Percentiles rank a stretch among this genome's conserved stretches.
Evolutionary conservation across 108 stramenopile species (phyloP).

Genomic region (Seminavis robusta): DNA sequence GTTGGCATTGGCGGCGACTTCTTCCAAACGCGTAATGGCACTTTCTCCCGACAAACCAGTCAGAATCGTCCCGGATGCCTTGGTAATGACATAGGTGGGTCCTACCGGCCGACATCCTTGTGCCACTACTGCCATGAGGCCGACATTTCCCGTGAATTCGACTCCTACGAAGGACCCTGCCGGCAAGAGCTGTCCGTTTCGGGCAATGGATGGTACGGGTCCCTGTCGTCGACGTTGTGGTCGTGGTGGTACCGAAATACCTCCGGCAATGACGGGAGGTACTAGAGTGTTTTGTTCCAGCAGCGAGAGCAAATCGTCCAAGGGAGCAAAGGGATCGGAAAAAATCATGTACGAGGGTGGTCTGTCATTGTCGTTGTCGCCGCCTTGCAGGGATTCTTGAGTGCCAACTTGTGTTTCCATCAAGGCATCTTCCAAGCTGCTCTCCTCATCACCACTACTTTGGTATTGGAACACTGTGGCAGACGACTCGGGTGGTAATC

Average conservation of each 20-base stretch:
- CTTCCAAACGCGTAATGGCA: neutral
- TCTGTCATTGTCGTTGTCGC: neutral
- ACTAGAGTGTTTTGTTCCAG: too few relatives aligned
- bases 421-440: neutral
- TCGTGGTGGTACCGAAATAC: slow-evolving; percentile 19
- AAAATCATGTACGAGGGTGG: slow-evolving; percentile 9
- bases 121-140: slow-evolving; percentile 18
- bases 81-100: slow-evolving; percentile 12
- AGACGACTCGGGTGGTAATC: neutral
- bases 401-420: neutral
- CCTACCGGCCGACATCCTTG: slow-evolving; percentile 31
- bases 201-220: slow-evolving; percentile 15
- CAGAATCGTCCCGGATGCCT: neutral
- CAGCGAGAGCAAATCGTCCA: neutral
- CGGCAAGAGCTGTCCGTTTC: slow-evolving; percentile 6
- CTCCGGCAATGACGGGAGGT: slow-evolving; percentile 30
- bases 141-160: slow-evolving; percentile 11
- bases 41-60: neutral
- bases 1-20: neutral
- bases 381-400: neutral
- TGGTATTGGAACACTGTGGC: neutral
- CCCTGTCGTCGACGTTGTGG: neutral
- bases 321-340: slow-evolving; percentile 14
- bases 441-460: neutral
- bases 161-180: slow-evolving; percentile 18